These are phyloP conservation scores for Didymella pomorum DNA, from an alignment of 2,329 filamentous ascomycete species.

Conservation along the genomic window DNA sequence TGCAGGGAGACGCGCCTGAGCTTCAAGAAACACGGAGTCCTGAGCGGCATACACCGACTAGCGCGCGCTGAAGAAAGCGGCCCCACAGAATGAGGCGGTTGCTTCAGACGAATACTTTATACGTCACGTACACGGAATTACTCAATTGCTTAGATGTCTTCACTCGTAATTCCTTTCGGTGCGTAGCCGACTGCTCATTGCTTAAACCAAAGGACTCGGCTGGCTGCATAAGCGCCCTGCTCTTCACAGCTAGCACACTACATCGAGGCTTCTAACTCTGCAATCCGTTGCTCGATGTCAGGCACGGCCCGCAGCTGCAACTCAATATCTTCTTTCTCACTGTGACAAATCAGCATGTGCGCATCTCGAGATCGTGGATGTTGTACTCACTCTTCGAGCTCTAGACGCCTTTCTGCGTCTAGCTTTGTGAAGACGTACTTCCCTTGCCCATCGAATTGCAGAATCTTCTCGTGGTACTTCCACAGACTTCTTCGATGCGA, in stretches of 20 bases:
- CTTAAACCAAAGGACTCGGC: no score
- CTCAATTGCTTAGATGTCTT: neutral
- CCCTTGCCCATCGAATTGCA: conserved; percentile 97
- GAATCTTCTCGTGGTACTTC: conserved; percentile 93
- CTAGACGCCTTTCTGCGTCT: conserved; percentile 84
- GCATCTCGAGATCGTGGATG: neutral
- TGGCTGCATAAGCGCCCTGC: neutral
- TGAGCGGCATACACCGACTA: conserved; percentile 12
- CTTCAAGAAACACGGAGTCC: conserved; percentile 16
- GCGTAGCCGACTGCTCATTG: neutral
- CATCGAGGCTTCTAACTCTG: conserved; percentile 68
- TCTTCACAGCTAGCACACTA: neutral
- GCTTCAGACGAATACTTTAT: neutral
- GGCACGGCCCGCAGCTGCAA: conserved; percentile 83
- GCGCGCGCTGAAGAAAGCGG: conserved; percentile 4
- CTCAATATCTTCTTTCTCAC: conserved; percentile 92
- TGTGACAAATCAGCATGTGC: conserved; percentile 39
- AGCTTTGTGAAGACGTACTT: conserved; percentile 87
- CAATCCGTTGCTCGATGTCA: conserved; percentile 84
- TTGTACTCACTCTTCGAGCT: conserved; percentile 77
- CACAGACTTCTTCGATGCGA: conserved; percentile 89
- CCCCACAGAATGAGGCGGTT: neutral
- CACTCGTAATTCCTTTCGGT: neutral
- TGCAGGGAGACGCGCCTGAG: conserved; percentile 18
- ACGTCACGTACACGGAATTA: neutral